Conservation (phyloP, 108 stramenopile species). For the Skeletonema grethae region DNA sequence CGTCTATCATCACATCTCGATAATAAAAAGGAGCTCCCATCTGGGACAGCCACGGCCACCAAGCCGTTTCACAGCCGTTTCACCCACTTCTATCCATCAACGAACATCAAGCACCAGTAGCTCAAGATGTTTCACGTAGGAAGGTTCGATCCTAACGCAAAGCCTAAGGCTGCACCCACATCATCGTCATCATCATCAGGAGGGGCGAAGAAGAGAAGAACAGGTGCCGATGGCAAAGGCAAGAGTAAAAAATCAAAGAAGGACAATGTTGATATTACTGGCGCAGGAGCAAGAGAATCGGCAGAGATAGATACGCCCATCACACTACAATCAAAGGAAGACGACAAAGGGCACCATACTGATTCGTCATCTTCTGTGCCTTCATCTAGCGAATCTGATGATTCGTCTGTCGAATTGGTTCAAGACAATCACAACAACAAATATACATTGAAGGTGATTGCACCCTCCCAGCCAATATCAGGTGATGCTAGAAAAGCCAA, state of each 20-base stretch:
- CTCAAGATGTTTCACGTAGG: constrained; percentile 68
- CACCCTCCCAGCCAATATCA: constrained; percentile 54
- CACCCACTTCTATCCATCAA: too few relatives aligned
- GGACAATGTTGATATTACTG: constrained; percentile 1
- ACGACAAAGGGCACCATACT: background rate
- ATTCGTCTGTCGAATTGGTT: constrained; percentile 21
- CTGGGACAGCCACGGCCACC: too few relatives aligned
- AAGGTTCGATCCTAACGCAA: constrained; percentile 66
- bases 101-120: too few relatives aligned
- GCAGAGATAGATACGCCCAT: background rate
- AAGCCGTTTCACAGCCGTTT: too few relatives aligned
- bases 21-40: too few relatives aligned
- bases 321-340: background rate
- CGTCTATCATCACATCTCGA: too few relatives aligned
- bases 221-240: constrained; percentile 2
- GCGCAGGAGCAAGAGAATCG: background rate
- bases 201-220: constrained; percentile 24
- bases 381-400: constrained; percentile 31
- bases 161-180: constrained; percentile 25
- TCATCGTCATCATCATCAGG: constrained; percentile 7
- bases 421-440: constrained; percentile 25
- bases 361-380: constrained; percentile 25
- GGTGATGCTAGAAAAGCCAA: constrained; percentile 36
- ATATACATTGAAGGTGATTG: constrained; percentile 66
- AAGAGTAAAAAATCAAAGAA: constrained; percentile 18